Evolutionary conservation across 345 rosid genomes (phyloP).

Genomic region (Linum lewisii): DNA sequence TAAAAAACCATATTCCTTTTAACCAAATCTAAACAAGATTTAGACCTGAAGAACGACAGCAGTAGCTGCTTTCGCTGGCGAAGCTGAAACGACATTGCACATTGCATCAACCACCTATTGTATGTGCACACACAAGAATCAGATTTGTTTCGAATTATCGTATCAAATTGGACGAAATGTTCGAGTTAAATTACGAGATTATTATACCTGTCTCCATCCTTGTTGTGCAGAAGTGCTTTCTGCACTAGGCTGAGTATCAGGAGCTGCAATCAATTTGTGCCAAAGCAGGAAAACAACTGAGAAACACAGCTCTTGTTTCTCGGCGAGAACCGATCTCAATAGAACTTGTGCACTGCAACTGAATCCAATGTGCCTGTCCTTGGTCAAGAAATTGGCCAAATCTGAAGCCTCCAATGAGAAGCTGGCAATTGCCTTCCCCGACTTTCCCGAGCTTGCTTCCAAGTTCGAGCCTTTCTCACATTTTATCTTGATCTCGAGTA

Average conservation of each 20-base stretch:
- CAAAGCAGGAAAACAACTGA: slow-evolving; percentile 88
- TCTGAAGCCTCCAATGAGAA: slow-evolving; percentile 83
- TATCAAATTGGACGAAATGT: too few relatives aligned
- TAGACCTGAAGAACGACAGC: slow-evolving; percentile 95
- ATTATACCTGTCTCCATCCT: slow-evolving; percentile 95
- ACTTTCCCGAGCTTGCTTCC: slow-evolving; percentile 40
- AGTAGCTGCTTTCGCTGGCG: slow-evolving; percentile 85
- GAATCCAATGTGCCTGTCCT: slow-evolving; percentile 82
- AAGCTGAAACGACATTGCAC: slow-evolving; percentile 85
- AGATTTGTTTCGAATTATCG: too few relatives aligned
- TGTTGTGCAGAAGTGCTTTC: slow-evolving; percentile 98
- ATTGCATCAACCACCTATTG: slow-evolving; percentile 96
- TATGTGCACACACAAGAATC: not conserved
- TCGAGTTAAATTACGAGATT: too few relatives aligned
- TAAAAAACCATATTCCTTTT: not conserved
- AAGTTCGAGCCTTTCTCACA: slow-evolving; percentile 31
- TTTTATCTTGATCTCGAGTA: slow-evolving; percentile 29
- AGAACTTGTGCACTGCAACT: slow-evolving; percentile 75
- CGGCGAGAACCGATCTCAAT: slow-evolving; percentile 68
- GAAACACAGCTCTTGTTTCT: slow-evolving; percentile 91
- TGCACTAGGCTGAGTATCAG: slow-evolving; percentile 77
- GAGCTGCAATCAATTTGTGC: slow-evolving; percentile 86
- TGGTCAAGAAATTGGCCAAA: slow-evolving; percentile 90
- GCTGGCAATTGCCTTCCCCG: slow-evolving; percentile 46
- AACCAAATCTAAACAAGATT: slow-evolving; percentile 24